These are phyloP conservation scores for Diaporthe sp. DNA, from an alignment of 2,329 filamentous ascomycete genomes.

Conservation along the genomic window DNA sequence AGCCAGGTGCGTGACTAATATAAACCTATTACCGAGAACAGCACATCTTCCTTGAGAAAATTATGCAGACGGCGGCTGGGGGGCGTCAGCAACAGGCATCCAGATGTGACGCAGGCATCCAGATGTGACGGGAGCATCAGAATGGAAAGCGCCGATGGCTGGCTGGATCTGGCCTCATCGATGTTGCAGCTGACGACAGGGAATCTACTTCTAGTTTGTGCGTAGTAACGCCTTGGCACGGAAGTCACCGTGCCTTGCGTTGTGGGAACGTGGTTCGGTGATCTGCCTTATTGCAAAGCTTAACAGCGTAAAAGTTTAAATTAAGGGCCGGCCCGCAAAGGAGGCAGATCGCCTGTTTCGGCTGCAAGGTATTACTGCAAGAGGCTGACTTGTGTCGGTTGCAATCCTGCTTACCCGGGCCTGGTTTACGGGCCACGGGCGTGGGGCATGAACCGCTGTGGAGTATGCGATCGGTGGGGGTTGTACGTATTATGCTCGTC, in stretches of 20 bases:
- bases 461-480: neutral
- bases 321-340: constrained; percentile 11
- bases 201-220: neutral
- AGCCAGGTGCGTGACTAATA: neutral
- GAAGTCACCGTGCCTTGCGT: neutral
- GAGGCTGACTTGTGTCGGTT: constrained; percentile 9
- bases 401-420: neutral
- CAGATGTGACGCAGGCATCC: neutral
- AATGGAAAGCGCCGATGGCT: neutral
- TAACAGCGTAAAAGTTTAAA: constrained; percentile 7
- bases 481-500: neutral
- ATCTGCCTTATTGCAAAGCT: constrained; percentile 20
- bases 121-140: neutral
- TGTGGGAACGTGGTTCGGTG: neutral
- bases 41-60: neutral
- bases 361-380: neutral
- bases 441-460: neutral
- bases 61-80: neutral
- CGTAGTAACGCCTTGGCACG: neutral
- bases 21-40: neutral
- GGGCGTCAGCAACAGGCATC: neutral
- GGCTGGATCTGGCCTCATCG: neutral
- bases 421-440: neutral
- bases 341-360: constrained; percentile 4
- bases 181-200: neutral